Conservation (phyloP, 805 yeast genomes). For the Alloascoidea hylecoeti region DNA sequence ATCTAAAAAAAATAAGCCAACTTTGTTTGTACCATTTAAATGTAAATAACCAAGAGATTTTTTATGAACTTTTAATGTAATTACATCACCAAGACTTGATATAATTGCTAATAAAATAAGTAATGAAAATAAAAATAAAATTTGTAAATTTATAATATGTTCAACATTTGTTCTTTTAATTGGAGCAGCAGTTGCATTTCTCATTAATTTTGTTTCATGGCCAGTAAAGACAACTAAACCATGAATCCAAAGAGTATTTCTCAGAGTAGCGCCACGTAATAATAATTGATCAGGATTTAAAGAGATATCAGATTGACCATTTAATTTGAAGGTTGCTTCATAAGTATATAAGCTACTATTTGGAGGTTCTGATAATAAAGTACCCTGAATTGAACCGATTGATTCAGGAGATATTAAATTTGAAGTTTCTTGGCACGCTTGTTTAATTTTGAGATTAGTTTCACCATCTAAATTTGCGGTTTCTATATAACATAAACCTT, state of each 20-base stretch:
- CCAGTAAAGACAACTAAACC: slow-evolving; percentile 95
- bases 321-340: slow-evolving; percentile 68
- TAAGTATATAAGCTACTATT: slow-evolving; percentile 89
- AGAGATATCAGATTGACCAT: slow-evolving; percentile 41
- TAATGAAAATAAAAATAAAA: slow-evolving; percentile 73
- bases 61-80: slow-evolving; percentile 43
- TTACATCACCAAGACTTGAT: slow-evolving; percentile 80
- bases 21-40: slow-evolving; percentile 54
- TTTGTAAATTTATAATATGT: slow-evolving; percentile 85
- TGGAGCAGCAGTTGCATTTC: slow-evolving; percentile 98
- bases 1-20: slow-evolving; percentile 68
- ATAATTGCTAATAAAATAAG: slow-evolving; percentile 62
- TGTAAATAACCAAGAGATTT: slow-evolving; percentile 49
- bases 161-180: slow-evolving; percentile 96
- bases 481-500: slow-evolving; percentile 93
- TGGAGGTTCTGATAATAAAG: slow-evolving; percentile 77
- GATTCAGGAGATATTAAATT: slow-evolving; percentile 52
- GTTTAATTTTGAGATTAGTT: slow-evolving; percentile 91
- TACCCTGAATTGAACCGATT: slow-evolving; percentile 37
- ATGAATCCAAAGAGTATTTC: slow-evolving; percentile 91
- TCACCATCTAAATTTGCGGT: slow-evolving; percentile 98
- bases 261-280: slow-evolving; percentile 85
- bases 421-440: slow-evolving; percentile 68
- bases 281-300: slow-evolving; percentile 83
- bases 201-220: slow-evolving; percentile 94